phyloP scores from a whole-genome alignment of 495 filamentous ascomycete species.

The Durotheca rogersii region DNA sequence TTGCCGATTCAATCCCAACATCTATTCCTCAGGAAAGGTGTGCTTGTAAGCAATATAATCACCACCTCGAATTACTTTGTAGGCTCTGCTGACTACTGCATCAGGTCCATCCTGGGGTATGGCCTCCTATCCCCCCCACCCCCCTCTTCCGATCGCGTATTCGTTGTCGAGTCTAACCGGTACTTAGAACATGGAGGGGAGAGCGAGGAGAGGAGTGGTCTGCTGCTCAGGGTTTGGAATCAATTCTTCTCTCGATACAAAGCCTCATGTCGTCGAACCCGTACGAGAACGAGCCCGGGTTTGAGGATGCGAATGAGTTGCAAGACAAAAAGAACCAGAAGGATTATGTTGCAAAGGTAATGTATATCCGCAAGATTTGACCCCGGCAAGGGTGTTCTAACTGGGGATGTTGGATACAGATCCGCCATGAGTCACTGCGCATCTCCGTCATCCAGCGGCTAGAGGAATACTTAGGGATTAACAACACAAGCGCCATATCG shows the following conservation, averaged over 20 bases:
- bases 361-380: neutral
- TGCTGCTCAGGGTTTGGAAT: conserved; percentile 91
- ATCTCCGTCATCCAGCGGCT: conserved; percentile 84
- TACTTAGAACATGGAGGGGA: conserved; percentile 83
- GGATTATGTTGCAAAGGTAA: conserved; percentile 83
- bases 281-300: conserved; percentile 95
- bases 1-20: conserved; percentile 94
- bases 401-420: conserved; percentile 55
- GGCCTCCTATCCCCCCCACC: neutral
- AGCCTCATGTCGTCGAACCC: conserved; percentile 92
- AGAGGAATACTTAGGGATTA: conserved; percentile 73
- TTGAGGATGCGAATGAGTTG: conserved; percentile 67
- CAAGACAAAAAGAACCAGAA: conserved; percentile 73
- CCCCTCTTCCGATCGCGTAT: neutral
- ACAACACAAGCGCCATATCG: conserved; percentile 39
- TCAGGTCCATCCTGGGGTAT: conserved; percentile 89
- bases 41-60: conserved; percentile 65
- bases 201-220: conserved; percentile 92
- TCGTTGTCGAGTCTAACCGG: conserved; percentile 32
- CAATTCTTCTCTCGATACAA: conserved; percentile 92
- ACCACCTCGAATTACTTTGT: neutral
- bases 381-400: conserved; percentile 1
- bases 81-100: conserved; percentile 15
- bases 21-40: conserved; percentile 87
- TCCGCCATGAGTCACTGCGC: conserved; percentile 86